Base-by-base conservation (phyloP, 176 grass and related monocot genomes). In the Cenchrus americanus region DNA sequence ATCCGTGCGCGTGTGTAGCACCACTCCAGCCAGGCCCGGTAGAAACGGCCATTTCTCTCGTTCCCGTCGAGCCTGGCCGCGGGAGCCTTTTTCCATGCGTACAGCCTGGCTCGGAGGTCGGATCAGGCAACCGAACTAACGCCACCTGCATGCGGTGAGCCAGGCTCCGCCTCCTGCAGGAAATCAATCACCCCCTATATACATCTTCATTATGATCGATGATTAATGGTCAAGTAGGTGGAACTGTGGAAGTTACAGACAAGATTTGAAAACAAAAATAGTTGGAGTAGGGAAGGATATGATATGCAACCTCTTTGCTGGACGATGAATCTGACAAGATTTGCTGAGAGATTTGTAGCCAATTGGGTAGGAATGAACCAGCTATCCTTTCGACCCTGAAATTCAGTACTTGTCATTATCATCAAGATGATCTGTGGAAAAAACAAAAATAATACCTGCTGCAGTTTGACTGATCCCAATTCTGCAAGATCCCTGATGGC, bases 301-400 rank as follows among this genome's bases (percentile, higher is more conserved):
- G 40, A 77, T 75, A 53, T 53, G 44, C 86, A 62, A 98, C 96
- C 88, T 98, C 93, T 87, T 98, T 98, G 62, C 62, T 84, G 19
- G 93, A 91, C 32, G 91, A 88, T 65, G 87, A 86, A 89, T 97
- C 92, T 32, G 95, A 91, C 69, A 95, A 88, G 80, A 91, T 95
- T 66, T 66, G 88, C 80, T 64, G 92, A 95, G 68, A 98, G 96
- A 61, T 95, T 93, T 71, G 91, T 98, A 73, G 96, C 96, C 87
- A 98, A 71, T 83, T 93, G 94, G 74, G 96, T 95, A 77, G 96
- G 96, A 90, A 98, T 91, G 76, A 98, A 98, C 93, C 93, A 98
- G 78, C 90, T 82, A 75, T 95, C 93, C 62, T 92, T 93, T 79
- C 89, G 85, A 24, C 90, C 96, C 96, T 95, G 77, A 44, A 67